These are phyloP conservation scores for Ustilago shanxiensis DNA, from an alignment of 1,284 basidiomycete genomes.

Conservation along the genomic window DNA sequence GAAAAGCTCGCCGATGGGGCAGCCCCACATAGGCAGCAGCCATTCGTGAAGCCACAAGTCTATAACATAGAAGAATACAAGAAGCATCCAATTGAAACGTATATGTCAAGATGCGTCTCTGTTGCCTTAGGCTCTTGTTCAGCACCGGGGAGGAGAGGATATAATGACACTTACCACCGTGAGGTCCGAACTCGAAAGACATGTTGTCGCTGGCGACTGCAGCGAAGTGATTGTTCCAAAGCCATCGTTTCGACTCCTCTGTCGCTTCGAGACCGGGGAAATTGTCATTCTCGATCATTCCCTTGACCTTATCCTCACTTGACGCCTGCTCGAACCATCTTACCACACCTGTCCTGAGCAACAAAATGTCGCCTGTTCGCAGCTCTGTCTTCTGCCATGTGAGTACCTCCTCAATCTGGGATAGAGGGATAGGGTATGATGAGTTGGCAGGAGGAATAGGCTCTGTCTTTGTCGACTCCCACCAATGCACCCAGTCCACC, in stretches of 20 bases:
- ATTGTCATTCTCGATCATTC: conserved; percentile 46
- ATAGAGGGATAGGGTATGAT: conserved; percentile 32
- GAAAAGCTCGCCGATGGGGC: conserved; percentile 50
- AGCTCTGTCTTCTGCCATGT: conserved; percentile 34
- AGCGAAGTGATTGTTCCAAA: conserved; percentile 50
- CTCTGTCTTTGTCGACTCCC: conserved; percentile 38
- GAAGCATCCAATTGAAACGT: not conserved
- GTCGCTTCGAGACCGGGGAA: conserved; percentile 44
- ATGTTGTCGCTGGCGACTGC: conserved; percentile 44
- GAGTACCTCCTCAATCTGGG: conserved; percentile 42
- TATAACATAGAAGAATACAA: conserved; percentile 2
- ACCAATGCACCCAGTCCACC: conserved; percentile 53
- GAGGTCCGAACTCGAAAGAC: conserved; percentile 47
- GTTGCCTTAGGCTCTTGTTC: not conserved
- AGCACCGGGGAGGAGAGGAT: not conserved
- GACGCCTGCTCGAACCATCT: conserved; percentile 43
- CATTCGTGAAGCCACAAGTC: conserved; percentile 51
- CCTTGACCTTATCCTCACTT: conserved; percentile 28
- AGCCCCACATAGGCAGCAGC: conserved; percentile 48
- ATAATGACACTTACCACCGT: conserved; percentile 25
- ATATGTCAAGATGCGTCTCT: not conserved
- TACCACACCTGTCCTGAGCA: conserved; percentile 43
- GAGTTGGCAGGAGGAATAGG: conserved; percentile 34
- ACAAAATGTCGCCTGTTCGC: conserved; percentile 30
- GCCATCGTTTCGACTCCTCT: conserved; percentile 43